phyloP scores from a whole-genome alignment of 768 basidiomycete genomes.

The Psilocybe cyanescens region DNA sequence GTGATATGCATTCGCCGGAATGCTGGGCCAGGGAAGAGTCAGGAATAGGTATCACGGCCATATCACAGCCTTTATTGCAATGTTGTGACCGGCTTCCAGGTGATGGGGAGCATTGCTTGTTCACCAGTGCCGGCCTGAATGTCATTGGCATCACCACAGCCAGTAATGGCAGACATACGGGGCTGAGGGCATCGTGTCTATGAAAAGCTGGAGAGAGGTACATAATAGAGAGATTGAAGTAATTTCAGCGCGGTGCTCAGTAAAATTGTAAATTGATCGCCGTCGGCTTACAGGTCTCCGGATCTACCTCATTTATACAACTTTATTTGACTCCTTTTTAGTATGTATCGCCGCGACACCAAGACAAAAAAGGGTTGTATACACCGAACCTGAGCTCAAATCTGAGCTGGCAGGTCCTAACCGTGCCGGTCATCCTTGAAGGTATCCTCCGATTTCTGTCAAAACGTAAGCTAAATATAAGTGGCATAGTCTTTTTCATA shows the following conservation, averaged over 20 bases:
- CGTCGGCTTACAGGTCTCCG: slow-evolving; percentile 1
- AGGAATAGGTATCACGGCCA: background rate
- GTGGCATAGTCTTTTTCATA: background rate
- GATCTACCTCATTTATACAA: background rate
- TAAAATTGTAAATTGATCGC: slow-evolving; percentile 8
- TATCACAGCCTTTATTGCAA: background rate
- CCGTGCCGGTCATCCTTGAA: background rate
- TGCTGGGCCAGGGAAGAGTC: background rate
- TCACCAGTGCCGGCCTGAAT: background rate
- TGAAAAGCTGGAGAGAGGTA: background rate
- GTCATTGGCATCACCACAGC: background rate
- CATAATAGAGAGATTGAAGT: background rate
- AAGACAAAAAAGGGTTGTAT: background rate
- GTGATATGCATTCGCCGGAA: slow-evolving; percentile 7
- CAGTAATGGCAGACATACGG: background rate
- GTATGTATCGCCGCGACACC: background rate
- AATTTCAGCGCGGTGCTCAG: background rate
- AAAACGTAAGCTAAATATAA: background rate
- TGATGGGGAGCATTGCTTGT: background rate
- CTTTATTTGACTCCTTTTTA: background rate
- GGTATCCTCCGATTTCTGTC: background rate
- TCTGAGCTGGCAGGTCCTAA: background rate
- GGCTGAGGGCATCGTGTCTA: background rate
- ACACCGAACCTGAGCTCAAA: background rate
- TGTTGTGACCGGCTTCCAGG: background rate